Evolutionary conservation across 108 stramenopile genomes (phyloP).

Genomic region (Skeletonema marinoi): DNA sequence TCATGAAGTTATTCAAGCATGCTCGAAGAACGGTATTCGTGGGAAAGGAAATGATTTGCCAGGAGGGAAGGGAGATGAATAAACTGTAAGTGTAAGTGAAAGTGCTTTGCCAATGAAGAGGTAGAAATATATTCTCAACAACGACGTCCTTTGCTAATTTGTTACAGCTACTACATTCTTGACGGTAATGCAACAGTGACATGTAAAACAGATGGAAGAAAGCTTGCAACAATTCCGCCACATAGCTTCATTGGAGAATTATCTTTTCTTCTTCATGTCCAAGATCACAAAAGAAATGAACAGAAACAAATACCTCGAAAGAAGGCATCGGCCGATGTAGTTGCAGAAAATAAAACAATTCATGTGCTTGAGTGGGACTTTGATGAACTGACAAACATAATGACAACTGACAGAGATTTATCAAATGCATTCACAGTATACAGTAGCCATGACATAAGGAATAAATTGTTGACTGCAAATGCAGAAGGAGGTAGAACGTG

Average conservation of each 20-base stretch:
- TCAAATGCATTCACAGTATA: not conserved
- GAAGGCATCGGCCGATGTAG: not conserved
- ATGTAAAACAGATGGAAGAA: not conserved
- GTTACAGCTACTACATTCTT: not conserved
- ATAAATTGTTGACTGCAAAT: not conserved
- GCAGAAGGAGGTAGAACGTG: not conserved
- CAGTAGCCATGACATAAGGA: not conserved
- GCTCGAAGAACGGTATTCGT: not conserved
- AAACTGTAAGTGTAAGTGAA: not conserved
- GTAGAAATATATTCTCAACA: not conserved
- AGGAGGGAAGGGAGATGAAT: not conserved
- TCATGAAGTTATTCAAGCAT: not conserved
- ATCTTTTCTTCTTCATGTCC: not conserved
- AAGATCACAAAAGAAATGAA: not conserved
- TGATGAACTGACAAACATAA: not conserved
- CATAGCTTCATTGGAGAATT: not conserved
- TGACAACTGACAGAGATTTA: not conserved
- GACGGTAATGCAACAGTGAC: not conserved
- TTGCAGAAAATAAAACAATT: not conserved
- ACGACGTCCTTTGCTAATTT: not conserved
- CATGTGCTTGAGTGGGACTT: not conserved
- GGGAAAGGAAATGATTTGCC: not conserved
- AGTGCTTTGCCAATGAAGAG: not conserved
- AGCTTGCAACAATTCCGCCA: not conserved
- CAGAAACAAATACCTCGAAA: not conserved